These are phyloP conservation scores for Trichoderma cornu-damae DNA, from an alignment of 2,329 filamentous ascomycete genomes.

Conservation along the genomic window DNA sequence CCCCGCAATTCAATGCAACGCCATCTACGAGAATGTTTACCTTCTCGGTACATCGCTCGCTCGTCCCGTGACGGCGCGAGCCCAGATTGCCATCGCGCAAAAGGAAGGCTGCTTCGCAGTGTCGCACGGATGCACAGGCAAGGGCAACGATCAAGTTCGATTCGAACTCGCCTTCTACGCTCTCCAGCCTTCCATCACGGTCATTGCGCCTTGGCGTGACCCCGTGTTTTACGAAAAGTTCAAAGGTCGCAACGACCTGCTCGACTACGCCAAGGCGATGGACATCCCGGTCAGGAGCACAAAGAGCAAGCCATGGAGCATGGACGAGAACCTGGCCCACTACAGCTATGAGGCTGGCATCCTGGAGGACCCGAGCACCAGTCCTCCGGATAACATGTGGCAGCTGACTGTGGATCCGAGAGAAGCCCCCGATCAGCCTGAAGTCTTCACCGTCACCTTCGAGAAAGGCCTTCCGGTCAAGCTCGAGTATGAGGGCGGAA, in stretches of 20 bases:
- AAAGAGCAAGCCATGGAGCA: slow-evolving; percentile 64
- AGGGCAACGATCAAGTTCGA: background rate
- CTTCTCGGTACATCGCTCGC: slow-evolving; percentile 52
- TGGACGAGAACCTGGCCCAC: slow-evolving; percentile 39
- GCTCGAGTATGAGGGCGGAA: slow-evolving; percentile 34
- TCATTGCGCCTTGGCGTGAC: slow-evolving; percentile 68
- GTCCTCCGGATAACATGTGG: slow-evolving; percentile 68
- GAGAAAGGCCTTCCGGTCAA: slow-evolving; percentile 62
- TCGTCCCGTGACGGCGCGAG: slow-evolving; percentile 61
- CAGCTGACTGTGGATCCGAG: slow-evolving; percentile 42
- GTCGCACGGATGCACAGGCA: slow-evolving; percentile 18
- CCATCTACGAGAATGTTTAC: slow-evolving; percentile 55
- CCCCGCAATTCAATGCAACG: slow-evolving; percentile 35
- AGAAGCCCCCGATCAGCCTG: slow-evolving; percentile 3
- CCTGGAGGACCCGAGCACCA: slow-evolving; percentile 51
- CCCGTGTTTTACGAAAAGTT: slow-evolving; percentile 66
- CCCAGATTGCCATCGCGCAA: slow-evolving; percentile 34
- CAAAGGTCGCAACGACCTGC: slow-evolving; percentile 63
- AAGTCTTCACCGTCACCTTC: slow-evolving; percentile 58
- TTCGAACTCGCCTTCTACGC: slow-evolving; percentile 35
- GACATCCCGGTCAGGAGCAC: slow-evolving; percentile 68
- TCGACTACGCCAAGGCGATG: slow-evolving; percentile 62
- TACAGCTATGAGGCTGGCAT: slow-evolving; percentile 76
- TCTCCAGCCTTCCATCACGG: slow-evolving; percentile 57
- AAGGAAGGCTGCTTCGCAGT: slow-evolving; percentile 36